Evolutionary conservation across 345 rosid genomes (phyloP), one percentile per base, ranked within the genome.

Genomic region (Corymbia maculata): DNA sequence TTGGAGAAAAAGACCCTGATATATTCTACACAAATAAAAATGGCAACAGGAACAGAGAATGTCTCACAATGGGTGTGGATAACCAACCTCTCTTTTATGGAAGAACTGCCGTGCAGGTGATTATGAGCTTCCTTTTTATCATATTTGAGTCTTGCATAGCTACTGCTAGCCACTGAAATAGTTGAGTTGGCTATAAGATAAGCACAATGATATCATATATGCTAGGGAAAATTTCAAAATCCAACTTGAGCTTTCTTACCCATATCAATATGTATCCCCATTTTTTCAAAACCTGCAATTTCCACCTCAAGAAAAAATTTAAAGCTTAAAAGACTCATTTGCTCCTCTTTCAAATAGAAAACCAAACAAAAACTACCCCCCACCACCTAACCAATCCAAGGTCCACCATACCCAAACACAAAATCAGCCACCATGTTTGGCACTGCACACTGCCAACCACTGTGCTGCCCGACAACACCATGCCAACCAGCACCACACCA

Each of bases 1-100:
- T 96, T 9, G 97, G 95, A 68, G 91, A 92, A 51, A 89, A 59
- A 21, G 87, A 95, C 90, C 96, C 96, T 24, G 96, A 96, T 80
- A 92, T 96, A 89, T 96, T 94, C 86, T 95, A 94, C 92, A 95
- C 96, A 55, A 91, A 95, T 87, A 91, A 91, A 79, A 87, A 55
- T 32, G 97, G 95, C 52, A 95, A 91, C 75, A 91, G 96, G 90
- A 93, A 97, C 93, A 88, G 89, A 79, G 99, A 95, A 91, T 97
- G 90, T 75, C 93, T 96, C 89, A 91, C 94, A 13, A 89, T 97
- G 42, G 97, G 97, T 66, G 97, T 97, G 45, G 96, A 95, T 87
- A 90, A 94, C 84, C 87, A 79, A 90, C 94, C 95, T 50, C 92
- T 95, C 79, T 95, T 95, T 28, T 26, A 68, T 13, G 97, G 98